phyloP scores from a whole-genome alignment of 257 asterid species.

The Osmanthus fragrans region DNA sequence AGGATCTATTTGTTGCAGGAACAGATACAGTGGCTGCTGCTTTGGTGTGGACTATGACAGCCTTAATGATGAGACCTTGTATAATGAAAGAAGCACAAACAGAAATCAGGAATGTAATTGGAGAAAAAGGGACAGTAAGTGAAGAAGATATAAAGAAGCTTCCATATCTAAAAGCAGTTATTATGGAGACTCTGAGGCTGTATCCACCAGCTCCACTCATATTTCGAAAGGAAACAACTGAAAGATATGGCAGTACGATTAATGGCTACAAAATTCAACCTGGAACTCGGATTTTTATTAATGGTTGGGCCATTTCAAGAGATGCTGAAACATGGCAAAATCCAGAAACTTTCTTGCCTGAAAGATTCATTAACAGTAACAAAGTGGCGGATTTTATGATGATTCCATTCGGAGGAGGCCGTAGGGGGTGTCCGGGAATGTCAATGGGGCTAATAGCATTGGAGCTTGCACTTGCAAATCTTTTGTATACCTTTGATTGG shows the following conservation, averaged over 20 bases:
- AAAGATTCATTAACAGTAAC: background rate
- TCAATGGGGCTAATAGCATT: background rate
- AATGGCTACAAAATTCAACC: conserved; percentile 24
- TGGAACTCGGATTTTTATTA: conserved; percentile 31
- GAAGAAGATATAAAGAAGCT: conserved; percentile 16
- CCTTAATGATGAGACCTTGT: background rate
- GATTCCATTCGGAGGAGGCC: background rate
- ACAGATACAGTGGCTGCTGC: conserved; percentile 11
- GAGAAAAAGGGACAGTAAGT: background rate
- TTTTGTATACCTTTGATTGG: background rate
- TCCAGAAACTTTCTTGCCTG: background rate
- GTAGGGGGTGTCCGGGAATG: background rate
- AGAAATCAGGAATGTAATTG: background rate
- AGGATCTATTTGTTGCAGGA: conserved; percentile 16
- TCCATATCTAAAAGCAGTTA: conserved; percentile 11
- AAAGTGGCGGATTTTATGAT: background rate
- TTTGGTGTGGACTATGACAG: conserved; percentile 18
- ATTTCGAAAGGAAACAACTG: conserved; percentile 23
- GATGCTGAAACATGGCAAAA: conserved; percentile 26
- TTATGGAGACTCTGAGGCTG: conserved; percentile 8
- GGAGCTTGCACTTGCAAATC: background rate
- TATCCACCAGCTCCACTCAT: conserved; percentile 47
- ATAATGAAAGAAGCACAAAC: conserved; percentile 2
- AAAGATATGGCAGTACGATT: conserved; percentile 2
- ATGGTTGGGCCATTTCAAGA: conserved; percentile 43